Evolutionary conservation across 306 rosid genomes (phyloP).

Genomic region (Quercus bicolor): DNA sequence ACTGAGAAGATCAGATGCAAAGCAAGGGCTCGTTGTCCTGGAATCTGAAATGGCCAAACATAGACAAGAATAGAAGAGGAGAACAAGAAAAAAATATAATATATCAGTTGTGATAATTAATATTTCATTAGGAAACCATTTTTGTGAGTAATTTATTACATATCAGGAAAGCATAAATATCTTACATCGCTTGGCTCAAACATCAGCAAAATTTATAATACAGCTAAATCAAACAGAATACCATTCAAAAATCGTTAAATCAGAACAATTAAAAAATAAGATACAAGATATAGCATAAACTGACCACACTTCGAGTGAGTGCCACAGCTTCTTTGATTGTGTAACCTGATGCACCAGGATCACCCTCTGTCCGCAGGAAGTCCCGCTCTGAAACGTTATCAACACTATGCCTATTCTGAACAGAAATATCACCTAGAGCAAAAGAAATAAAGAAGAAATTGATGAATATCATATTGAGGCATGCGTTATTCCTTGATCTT

Average conservation of each 20-base stretch:
- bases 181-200: slow-evolving; percentile 5
- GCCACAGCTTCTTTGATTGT: slow-evolving; percentile 86
- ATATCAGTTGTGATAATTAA: neutral
- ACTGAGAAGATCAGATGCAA: slow-evolving; percentile 64
- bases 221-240: slow-evolving; percentile 18
- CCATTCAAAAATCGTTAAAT: neutral
- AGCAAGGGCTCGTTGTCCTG: slow-evolving; percentile 88
- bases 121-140: neutral
- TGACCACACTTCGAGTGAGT: slow-evolving; percentile 87
- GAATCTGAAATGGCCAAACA: slow-evolving; percentile 48
- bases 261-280: neutral
- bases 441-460: neutral
- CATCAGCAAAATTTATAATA: neutral
- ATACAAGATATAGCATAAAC: slow-evolving; percentile 30
- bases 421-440: slow-evolving; percentile 21
- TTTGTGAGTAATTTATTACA: neutral
- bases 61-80: neutral
- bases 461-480: neutral
- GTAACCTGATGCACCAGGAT: slow-evolving; percentile 88
- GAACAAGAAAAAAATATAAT: neutral
- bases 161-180: slow-evolving; percentile 3
- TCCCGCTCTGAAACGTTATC: slow-evolving; percentile 64
- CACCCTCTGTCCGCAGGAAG: slow-evolving; percentile 87
- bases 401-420: slow-evolving; percentile 20
- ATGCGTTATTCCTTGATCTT: neutral